Evolutionary conservation across 2,329 filamentous ascomycete genomes (phyloP), one percentile per base, ranked within the genome.

Genomic region (Onygena corvina): DNA sequence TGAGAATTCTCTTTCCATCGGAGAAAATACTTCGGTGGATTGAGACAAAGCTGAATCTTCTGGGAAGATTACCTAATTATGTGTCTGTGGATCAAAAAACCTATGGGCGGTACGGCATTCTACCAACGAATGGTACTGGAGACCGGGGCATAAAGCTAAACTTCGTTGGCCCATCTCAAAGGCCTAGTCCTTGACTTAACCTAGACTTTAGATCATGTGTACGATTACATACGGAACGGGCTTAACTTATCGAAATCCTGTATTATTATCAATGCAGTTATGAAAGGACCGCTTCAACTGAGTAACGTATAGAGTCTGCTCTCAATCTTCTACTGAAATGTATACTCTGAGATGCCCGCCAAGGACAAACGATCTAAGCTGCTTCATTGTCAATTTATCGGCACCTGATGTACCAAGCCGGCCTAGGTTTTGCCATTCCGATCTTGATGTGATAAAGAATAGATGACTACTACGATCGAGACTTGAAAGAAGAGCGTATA

Each of bases 41-140:
- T 49, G 92, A 98, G 68, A 79, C 78, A 14, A 93, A 90, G 63
- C 70, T 96, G 52, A 92, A 94, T 61, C 74, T 96, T 7, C 73
- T 94, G 18, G 85, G 81, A 16, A 76, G 87, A 52, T 69, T 96
- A 21, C 90, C 90, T 38, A 86, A 94, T 67, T 96, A 94, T 60
- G 84, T 96, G 44, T 93, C 86, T 50, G 82, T 95, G 12, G 90
- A 96, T 61, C 89, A 94, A 67, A 95, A 94, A 74, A 94, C 86
- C 4, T 94, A 90, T 60, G 90, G 90, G 5, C 77, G 90, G 48
- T 95, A 94, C 59, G 90, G 90, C 1, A 84, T 95, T 11, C 71
- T 96, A 50, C 90, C 89, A 2, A 72, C 65, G 16, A 62, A 59
- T 34, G 62, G 55, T 33, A 47, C 60, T 14, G 44, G 33, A 14